Conservation (phyloP, 2,329 filamentous ascomycete species). For the Cladosporium colombiae region DNA sequence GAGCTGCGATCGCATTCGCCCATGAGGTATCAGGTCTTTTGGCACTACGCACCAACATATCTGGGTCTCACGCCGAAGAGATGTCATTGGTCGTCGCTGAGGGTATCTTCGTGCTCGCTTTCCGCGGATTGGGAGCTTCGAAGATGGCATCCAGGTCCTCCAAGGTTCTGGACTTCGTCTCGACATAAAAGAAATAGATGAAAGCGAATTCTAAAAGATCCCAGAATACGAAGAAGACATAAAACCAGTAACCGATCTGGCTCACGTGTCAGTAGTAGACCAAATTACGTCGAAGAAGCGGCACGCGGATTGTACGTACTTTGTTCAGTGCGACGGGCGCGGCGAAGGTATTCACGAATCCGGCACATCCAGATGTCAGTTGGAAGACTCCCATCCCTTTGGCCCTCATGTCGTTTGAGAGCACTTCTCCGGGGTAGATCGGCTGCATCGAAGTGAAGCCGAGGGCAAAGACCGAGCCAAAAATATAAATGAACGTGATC, state of each 20-base stretch:
- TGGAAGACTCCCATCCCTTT: slow-evolving; percentile 27
- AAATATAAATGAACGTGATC: slow-evolving; percentile 40
- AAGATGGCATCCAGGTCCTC: slow-evolving; percentile 49
- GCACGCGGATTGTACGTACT: background rate
- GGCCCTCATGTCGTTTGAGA: slow-evolving; percentile 39
- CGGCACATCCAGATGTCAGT: slow-evolving; percentile 42
- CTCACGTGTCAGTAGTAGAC: background rate
- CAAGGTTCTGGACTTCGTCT: slow-evolving; percentile 40
- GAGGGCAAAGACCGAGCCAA: slow-evolving; percentile 36
- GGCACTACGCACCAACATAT: background rate
- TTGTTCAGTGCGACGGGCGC: slow-evolving; percentile 20
- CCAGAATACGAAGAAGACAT: slow-evolving; percentile 28
- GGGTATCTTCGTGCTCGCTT: background rate
- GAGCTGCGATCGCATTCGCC: background rate
- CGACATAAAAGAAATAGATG: slow-evolving; percentile 36
- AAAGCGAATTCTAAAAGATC: slow-evolving; percentile 30
- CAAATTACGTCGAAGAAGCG: background rate
- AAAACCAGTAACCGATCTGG: slow-evolving; percentile 20
- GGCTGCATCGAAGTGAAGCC: slow-evolving; percentile 37
- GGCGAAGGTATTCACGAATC: slow-evolving; percentile 38
- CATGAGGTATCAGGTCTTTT: background rate
- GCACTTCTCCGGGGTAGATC: slow-evolving; percentile 38
- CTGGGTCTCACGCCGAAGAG: background rate
- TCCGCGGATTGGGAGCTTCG: slow-evolving; percentile 36
- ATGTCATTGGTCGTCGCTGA: background rate